Percentiles rank a stretch among this genome's conserved stretches.
Conservation (phyloP, 2,329 filamentous ascomycete genomes). For the Scedosporium aurantiacum region DNA sequence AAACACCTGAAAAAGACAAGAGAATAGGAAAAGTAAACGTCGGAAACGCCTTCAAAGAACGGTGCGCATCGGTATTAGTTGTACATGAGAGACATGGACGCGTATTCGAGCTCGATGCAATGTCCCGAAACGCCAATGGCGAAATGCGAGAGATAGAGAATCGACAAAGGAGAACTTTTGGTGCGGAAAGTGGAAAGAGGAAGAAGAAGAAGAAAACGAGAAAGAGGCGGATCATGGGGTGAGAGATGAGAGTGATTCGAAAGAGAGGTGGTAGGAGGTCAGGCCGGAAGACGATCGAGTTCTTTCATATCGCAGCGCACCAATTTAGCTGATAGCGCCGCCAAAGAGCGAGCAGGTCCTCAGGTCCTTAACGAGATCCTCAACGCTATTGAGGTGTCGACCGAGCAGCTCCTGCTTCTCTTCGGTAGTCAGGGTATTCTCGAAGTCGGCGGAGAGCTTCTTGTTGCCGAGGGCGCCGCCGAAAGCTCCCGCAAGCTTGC, state of each 20-base stretch:
- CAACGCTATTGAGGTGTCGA: slow-evolving; percentile 68
- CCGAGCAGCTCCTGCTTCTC: slow-evolving; percentile 75
- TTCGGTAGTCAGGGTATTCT: slow-evolving; percentile 53
- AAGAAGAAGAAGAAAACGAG: slow-evolving; percentile 8
- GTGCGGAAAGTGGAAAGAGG: background rate
- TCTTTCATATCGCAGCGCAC: background rate
- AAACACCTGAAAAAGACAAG: background rate
- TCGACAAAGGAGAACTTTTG: background rate
- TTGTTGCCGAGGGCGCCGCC: slow-evolving; percentile 20
- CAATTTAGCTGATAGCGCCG: slow-evolving; percentile 31
- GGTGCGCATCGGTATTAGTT: background rate
- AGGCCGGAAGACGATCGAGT: background rate
- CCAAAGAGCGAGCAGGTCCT: slow-evolving; percentile 69
- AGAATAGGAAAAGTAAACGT: background rate
- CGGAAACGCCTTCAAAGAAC: background rate
- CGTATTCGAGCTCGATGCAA: background rate
- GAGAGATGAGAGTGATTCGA: slow-evolving; percentile 3
- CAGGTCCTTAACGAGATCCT: slow-evolving; percentile 75
- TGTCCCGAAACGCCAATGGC: background rate
- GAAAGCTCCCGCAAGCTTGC: slow-evolving; percentile 53
- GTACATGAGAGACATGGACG: background rate
- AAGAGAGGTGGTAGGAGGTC: slow-evolving; percentile 1
- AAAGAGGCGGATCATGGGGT: background rate
- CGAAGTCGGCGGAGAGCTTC: slow-evolving; percentile 20
- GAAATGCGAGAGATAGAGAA: background rate